These are phyloP conservation scores for Hura crepitans DNA, from an alignment of 441 rosid genomes.

Conservation along the genomic window DNA sequence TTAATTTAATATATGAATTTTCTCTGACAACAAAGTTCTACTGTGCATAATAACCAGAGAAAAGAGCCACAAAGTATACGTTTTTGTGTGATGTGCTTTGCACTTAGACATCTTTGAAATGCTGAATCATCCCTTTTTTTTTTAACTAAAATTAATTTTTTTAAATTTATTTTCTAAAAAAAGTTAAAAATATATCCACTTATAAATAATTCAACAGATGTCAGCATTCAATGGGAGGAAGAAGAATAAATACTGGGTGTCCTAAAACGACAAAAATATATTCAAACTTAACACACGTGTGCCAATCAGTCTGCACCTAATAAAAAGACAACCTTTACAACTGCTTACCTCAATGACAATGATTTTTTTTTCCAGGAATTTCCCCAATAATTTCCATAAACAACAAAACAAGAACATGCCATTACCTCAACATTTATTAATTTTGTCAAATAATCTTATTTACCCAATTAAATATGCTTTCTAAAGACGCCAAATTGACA, in stretches of 20 bases:
- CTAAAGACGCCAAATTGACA: no score
- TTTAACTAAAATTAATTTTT: no score
- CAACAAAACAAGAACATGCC: neutral
- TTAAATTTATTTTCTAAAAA: no score
- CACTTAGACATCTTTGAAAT: neutral
- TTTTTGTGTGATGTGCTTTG: neutral
- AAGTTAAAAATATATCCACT: no score
- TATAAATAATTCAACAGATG: neutral
- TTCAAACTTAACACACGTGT: neutral
- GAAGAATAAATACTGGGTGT: neutral
- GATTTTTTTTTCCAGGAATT: neutral
- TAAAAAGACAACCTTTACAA: neutral
- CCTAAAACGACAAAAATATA: neutral
- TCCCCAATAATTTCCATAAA: neutral
- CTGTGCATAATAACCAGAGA: neutral
- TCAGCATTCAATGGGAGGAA: neutral
- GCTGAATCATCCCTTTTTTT: neutral
- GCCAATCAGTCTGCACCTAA: neutral
- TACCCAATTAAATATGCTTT: neutral
- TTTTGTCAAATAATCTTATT: neutral
- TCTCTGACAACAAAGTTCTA: no score
- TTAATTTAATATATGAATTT: no score
- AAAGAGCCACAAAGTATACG: neutral
- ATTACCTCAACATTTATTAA: neutral
- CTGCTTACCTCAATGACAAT: neutral